phyloP scores from a whole-genome alignment of 345 rosid genomes.

The Eutrema japonicum region DNA sequence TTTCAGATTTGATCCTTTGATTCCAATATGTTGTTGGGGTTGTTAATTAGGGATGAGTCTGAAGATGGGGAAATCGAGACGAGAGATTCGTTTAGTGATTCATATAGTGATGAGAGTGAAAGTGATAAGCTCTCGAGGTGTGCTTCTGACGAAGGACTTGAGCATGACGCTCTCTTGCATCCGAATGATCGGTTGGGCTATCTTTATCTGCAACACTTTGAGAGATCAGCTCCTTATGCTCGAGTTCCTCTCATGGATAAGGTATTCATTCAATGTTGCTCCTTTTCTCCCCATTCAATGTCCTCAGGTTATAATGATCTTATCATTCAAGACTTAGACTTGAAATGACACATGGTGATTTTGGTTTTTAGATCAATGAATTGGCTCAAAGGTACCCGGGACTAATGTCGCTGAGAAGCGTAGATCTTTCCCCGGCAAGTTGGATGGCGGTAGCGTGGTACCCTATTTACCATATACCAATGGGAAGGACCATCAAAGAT shows the following conservation, averaged over 20 bases:
- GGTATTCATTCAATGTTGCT: constrained; percentile 51
- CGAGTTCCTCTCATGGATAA: constrained; percentile 99
- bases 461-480: constrained; percentile 97
- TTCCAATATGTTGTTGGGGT: background rate
- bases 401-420: constrained; percentile 87
- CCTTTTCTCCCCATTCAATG: background rate
- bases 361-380: constrained; percentile 67
- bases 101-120: constrained; percentile 87
- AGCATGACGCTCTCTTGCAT: constrained; percentile 66
- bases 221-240: constrained; percentile 89
- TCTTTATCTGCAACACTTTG: constrained; percentile 79
- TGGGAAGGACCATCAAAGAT: constrained; percentile 98
- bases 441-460: constrained; percentile 99
- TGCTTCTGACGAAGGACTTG: constrained; percentile 90
- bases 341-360: constrained; percentile 1
- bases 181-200: constrained; percentile 76
- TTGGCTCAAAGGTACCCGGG: constrained; percentile 75
- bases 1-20: constrained; percentile 15
- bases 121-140: constrained; percentile 80
- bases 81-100: constrained; percentile 86
- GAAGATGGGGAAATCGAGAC: constrained; percentile 76
- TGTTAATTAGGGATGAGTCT: constrained; percentile 66
- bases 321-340: background rate
- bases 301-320: background rate
- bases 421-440: constrained; percentile 99